Base-by-base conservation (phyloP, 306 rosid species). In the Lathyrus aphaca region DNA sequence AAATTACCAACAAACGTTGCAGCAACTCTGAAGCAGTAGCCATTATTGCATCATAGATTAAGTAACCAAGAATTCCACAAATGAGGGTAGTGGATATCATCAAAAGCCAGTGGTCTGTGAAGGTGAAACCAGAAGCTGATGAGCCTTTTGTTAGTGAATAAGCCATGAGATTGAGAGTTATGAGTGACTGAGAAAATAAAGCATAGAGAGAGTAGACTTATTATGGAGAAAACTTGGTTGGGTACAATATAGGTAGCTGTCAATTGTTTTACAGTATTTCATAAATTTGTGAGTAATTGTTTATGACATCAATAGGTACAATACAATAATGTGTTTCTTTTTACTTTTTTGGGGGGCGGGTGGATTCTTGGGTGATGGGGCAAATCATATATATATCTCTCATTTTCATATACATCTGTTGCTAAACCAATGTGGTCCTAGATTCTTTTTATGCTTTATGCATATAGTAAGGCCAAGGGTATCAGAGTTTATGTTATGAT, bases 21-120 rank as follows among this genome's bases (percentile, higher is more conserved):
- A 89, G 80, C 61, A 89, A 73, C 81, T 89, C 92, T 1, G 87
- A 83, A 4, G 87, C 87, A 3, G 96, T 81, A 10, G 85, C 87
- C 90, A 86, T 87, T 13, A 86, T 50, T 16, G 90, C 88, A 25
- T 82, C 88, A 51, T 87, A 89, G 21, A 87, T 74, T 45, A 80
- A 63, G 76, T 89, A 89, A 12, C 86, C 69, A 2, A 83, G 18
- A 70, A 78, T 79, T 27, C 80, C 90, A 72, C 77, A 83, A 14
- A 78, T 40, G 12, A 87, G 51, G 0, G 77, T 64, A 13, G 44
- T 74, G 4, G 79, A 67, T 27, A 78, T 75, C 74, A 80, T 60
- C 46, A 83, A 21, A 13, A 83, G 77, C 88, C 92, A 87, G 39
- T 79, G 71, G 12, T 87, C 86, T 59, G 87, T 67, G 86, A 83